Evolutionary conservation across 192 early-diverging fungal species (phyloP).

Genomic region (Umbelopsis sp.): DNA sequence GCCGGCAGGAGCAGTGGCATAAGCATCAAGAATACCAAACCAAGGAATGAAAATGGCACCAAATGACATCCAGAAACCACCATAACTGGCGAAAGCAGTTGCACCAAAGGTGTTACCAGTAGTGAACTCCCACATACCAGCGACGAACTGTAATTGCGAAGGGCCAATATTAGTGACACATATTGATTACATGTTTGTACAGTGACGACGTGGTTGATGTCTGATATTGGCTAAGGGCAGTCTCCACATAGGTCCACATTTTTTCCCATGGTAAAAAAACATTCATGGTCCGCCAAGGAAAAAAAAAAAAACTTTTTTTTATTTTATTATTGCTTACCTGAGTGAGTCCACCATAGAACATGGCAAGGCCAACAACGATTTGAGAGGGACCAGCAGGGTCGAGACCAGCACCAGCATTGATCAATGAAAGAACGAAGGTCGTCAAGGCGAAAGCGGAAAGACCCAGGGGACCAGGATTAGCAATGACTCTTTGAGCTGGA

Average conservation of each 20-base stretch:
- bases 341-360: constrained; percentile 76
- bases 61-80: constrained; percentile 70
- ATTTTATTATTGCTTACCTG: constrained; percentile 41
- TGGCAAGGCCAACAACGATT: constrained; percentile 63
- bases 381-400: constrained; percentile 50
- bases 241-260: too few species aligned
- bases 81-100: constrained; percentile 74
- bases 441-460: constrained; percentile 63
- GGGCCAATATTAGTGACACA: too few species aligned
- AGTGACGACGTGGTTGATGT: background rate
- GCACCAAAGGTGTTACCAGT: constrained; percentile 82
- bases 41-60: constrained; percentile 59
- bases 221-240: too few species aligned
- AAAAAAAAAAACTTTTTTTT: background rate
- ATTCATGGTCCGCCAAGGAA: background rate
- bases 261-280: background rate
- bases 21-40: constrained; percentile 49
- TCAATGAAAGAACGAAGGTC: constrained; percentile 71
- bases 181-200: background rate
- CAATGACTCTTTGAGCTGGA: constrained; percentile 46
- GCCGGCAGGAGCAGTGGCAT: constrained; percentile 36
- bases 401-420: constrained; percentile 68
- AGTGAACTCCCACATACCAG: constrained; percentile 86
- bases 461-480: constrained; percentile 67
- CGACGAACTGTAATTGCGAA: constrained; percentile 49